Conservation (phyloP, 345 rosid species). For the Physaria fendleri region DNA sequence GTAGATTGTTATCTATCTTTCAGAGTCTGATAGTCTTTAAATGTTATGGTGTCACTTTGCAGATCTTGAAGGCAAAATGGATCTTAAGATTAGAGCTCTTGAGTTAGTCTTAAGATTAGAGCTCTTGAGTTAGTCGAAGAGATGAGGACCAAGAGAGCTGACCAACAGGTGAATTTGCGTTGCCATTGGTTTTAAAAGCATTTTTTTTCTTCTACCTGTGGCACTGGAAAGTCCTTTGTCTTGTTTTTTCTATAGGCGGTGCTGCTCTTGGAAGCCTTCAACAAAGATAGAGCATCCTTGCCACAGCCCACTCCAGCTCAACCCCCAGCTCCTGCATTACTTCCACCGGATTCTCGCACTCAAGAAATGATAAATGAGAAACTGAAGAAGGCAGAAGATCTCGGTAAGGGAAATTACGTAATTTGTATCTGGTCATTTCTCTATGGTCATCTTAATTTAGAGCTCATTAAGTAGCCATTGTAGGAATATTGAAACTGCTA, state of each 20-base stretch:
- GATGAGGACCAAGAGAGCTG: slow-evolving; percentile 85
- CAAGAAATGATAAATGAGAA: slow-evolving; percentile 97
- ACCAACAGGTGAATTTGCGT: slow-evolving; percentile 62
- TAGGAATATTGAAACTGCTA: neutral
- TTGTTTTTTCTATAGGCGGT: slow-evolving; percentile 47
- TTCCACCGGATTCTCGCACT: slow-evolving; percentile 75
- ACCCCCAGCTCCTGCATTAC: slow-evolving; percentile 56
- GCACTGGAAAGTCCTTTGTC: neutral
- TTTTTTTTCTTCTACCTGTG: neutral
- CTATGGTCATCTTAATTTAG: neutral
- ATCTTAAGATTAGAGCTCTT: slow-evolving; percentile 73
- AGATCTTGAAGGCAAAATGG: slow-evolving; percentile 92
- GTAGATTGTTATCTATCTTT: neutral
- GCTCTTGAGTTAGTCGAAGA: slow-evolving; percentile 81
- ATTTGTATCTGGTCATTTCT: neutral
- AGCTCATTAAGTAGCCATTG: neutral
- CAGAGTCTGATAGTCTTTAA: neutral
- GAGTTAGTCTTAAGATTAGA: slow-evolving; percentile 83
- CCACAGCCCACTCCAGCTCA: slow-evolving; percentile 73
- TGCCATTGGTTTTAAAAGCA: neutral
- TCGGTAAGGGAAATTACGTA: slow-evolving; percentile 43
- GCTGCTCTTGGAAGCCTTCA: slow-evolving; percentile 89
- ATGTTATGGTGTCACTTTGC: slow-evolving; percentile 10
- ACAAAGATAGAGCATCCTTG: slow-evolving; percentile 87
- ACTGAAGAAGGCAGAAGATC: slow-evolving; percentile 91